These are phyloP conservation scores for Cryptomeria japonica DNA, from an alignment of 75 land plant species.

Conservation along the genomic window DNA sequence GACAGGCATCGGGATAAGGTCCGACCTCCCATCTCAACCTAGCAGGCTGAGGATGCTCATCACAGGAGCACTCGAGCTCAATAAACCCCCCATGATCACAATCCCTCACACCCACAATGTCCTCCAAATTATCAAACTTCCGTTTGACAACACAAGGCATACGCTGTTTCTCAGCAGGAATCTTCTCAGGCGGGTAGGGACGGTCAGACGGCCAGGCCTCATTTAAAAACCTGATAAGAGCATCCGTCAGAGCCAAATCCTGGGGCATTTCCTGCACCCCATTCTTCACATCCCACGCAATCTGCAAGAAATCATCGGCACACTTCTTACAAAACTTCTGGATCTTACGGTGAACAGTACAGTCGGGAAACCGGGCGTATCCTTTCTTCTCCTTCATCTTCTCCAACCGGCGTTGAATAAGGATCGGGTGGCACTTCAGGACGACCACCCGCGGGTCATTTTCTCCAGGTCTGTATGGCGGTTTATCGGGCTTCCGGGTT, in stretches of 20 bases:
- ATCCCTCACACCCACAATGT: not conserved
- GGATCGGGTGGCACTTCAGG: not conserved
- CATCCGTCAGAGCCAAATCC: not conserved
- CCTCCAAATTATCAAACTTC: not conserved
- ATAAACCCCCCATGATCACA: not conserved
- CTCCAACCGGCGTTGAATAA: not conserved
- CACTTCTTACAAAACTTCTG: not conserved
- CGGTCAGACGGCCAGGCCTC: not conserved
- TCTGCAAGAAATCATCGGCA: not conserved
- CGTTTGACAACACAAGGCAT: not conserved
- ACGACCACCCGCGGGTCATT: not conserved
- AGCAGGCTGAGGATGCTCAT: not conserved
- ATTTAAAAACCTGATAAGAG: not conserved
- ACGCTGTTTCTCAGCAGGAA: not conserved
- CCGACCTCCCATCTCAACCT: not conserved
- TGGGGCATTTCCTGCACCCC: not conserved
- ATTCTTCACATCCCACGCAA: not conserved
- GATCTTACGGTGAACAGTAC: not conserved
- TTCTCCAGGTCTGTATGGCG: not conserved
- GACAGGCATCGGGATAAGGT: not conserved
- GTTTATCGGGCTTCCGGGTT: not conserved
- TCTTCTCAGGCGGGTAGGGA: not conserved
- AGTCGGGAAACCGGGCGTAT: not conserved
- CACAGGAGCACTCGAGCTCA: not conserved
- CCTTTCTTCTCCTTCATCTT: not conserved